Percentiles rank a stretch among this genome's conserved stretches.
These are phyloP conservation scores for Alternaria sp. DNA, from an alignment of 2,329 filamentous ascomycete species.

Conservation along the genomic window DNA sequence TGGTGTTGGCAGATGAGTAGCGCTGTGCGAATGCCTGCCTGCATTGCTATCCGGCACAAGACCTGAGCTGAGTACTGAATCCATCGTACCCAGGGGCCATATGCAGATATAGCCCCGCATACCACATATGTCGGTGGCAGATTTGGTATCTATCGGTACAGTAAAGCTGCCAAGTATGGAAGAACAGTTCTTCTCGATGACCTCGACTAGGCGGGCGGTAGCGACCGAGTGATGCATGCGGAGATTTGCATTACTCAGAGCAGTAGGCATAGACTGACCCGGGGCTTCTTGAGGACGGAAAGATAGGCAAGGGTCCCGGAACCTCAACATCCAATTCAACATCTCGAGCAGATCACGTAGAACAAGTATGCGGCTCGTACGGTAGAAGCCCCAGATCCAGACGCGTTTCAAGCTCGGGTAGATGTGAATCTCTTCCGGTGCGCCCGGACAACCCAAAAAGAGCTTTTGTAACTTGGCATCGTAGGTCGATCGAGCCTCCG, in stretches of 20 bases:
- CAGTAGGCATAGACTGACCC: background rate
- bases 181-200: slow-evolving; percentile 35
- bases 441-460: slow-evolving; percentile 28
- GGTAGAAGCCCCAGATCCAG: slow-evolving; percentile 41
- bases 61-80: slow-evolving; percentile 32
- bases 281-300: background rate
- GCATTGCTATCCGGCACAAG: slow-evolving; percentile 30
- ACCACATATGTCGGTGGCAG: slow-evolving; percentile 28
- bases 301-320: slow-evolving; percentile 19
- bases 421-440: slow-evolving; percentile 35
- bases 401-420: slow-evolving; percentile 30
- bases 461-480: slow-evolving; percentile 34
- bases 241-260: slow-evolving; percentile 23
- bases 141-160: slow-evolving; percentile 32
- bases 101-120: slow-evolving; percentile 37
- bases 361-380: slow-evolving; percentile 36
- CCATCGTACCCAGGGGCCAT: slow-evolving; percentile 38
- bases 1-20: background rate
- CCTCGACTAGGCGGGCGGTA: slow-evolving; percentile 26
- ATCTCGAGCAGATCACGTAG: slow-evolving; percentile 39
- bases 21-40: slow-evolving; percentile 4
- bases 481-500: slow-evolving; percentile 24
- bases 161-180: slow-evolving; percentile 34
- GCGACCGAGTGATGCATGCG: slow-evolving; percentile 24
- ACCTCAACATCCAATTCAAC: slow-evolving; percentile 38